phyloP scores from a whole-genome alignment of 2,329 filamentous ascomycete species.

The Hymenoscyphus salicellus region DNA sequence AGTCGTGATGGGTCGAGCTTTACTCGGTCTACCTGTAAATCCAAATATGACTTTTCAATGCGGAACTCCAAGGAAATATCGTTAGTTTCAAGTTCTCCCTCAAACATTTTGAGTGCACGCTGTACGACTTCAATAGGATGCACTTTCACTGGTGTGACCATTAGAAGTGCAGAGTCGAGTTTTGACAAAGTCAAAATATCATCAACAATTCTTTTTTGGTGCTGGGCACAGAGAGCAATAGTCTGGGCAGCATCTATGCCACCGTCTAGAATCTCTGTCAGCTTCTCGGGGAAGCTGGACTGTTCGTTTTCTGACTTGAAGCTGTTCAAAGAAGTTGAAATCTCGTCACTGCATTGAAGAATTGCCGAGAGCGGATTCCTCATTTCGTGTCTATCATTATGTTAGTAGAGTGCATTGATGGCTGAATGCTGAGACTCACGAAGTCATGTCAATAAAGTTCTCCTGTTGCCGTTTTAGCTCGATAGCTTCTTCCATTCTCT shows the following conservation, averaged over 20 bases:
- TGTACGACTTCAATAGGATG: constrained; percentile 64
- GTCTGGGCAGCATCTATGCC: constrained; percentile 76
- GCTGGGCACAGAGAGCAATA: constrained; percentile 71
- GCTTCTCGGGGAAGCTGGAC: constrained; percentile 36
- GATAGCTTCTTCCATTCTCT: constrained; percentile 75
- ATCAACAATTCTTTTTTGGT: constrained; percentile 59
- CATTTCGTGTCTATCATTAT: constrained; percentile 59
- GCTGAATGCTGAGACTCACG: constrained; percentile 22
- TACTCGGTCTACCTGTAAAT: constrained; percentile 66
- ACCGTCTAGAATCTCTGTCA: constrained; percentile 50
- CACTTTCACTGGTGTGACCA: constrained; percentile 67
- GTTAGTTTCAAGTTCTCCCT: constrained; percentile 68
- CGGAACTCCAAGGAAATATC: constrained; percentile 68
- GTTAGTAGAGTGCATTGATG: background rate
- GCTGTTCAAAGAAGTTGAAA: constrained; percentile 45
- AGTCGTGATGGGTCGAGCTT: constrained; percentile 74
- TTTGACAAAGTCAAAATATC: constrained; percentile 67
- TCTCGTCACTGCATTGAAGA: constrained; percentile 74
- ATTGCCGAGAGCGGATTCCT: constrained; percentile 73
- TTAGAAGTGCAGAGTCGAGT: constrained; percentile 66
- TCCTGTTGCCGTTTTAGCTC: constrained; percentile 72
- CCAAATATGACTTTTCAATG: constrained; percentile 64
- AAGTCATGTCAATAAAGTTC: constrained; percentile 73
- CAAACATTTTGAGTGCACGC: constrained; percentile 73
- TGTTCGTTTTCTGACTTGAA: constrained; percentile 21